phyloP scores from a whole-genome alignment of 306 rosid genomes.

The Cucurbita maxima region DNA sequence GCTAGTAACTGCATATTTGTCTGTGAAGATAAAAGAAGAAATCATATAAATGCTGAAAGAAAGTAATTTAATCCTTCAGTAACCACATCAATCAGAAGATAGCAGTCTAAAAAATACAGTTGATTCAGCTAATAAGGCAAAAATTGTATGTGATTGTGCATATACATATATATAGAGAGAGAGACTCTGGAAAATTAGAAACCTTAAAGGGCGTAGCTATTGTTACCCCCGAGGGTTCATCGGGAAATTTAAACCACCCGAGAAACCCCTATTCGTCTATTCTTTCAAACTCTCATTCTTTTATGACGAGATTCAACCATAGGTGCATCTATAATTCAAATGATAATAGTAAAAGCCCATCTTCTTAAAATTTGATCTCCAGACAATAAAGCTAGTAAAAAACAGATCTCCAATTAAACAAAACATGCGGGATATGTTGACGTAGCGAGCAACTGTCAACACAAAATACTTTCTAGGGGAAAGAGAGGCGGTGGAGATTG shows the following conservation, averaged over 20 bases:
- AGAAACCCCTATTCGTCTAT: not conserved
- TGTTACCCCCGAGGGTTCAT: not conserved
- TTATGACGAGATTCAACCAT: not conserved
- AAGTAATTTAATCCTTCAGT: not conserved
- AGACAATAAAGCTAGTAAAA: not conserved
- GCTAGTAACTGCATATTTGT: constrained; percentile 78
- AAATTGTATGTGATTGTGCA: not conserved
- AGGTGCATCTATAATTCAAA: not conserved
- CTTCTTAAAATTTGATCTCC: not conserved
- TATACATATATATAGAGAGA: not conserved
- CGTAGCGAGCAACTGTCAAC: not conserved
- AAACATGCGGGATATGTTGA: not conserved
- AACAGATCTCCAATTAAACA: not conserved
- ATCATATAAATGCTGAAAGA: constrained; percentile 4
- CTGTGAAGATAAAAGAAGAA: constrained; percentile 27
- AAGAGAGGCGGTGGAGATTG: not conserved
- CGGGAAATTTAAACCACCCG: not conserved
- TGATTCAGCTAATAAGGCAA: not conserved
- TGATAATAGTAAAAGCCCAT: not conserved
- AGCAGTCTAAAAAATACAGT: not conserved
- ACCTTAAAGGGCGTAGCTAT: not conserved
- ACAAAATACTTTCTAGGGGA: not conserved
- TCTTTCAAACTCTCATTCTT: not conserved
- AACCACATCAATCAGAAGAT: not conserved
- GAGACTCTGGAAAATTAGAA: not conserved